Percentiles rank a stretch among this genome's conserved stretches.
Evolutionary conservation across 306 rosid species (phyloP).

Genomic region (Vigna reflexopilosa): DNA sequence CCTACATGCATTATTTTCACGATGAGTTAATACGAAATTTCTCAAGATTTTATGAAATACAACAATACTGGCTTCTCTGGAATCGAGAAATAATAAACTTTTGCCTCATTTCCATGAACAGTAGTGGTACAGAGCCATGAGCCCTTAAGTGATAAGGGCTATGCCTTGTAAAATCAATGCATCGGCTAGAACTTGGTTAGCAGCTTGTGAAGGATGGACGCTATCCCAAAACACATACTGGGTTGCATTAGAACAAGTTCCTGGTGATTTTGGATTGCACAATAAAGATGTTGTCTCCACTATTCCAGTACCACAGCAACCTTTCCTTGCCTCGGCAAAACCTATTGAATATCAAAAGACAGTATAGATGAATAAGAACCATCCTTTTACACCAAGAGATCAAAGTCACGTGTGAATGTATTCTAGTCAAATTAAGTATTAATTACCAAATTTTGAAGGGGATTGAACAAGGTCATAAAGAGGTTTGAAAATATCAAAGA

Average conservation of each 20-base stretch:
- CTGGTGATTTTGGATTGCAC: slow-evolving; percentile 73
- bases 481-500: slow-evolving; percentile 77
- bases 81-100: slow-evolving; percentile 14
- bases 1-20: not conserved
- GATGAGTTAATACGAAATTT: slow-evolving; percentile 22
- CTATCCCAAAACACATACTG: slow-evolving; percentile 87
- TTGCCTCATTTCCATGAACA: slow-evolving; percentile 31
- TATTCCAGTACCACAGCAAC: slow-evolving; percentile 86
- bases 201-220: slow-evolving; percentile 86
- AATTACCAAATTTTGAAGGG: slow-evolving; percentile 74
- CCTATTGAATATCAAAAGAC: slow-evolving; percentile 44
- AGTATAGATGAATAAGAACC: slow-evolving; percentile 3
- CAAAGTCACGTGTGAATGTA: not conserved
- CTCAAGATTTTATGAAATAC: not conserved
- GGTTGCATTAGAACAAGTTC: slow-evolving; percentile 82
- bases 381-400: not conserved
- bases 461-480: slow-evolving; percentile 65
- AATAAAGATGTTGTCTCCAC: slow-evolving; percentile 69
- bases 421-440: slow-evolving; percentile 10
- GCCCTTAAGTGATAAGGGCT: slow-evolving; percentile 58
- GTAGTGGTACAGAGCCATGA: not conserved
- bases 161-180: slow-evolving; percentile 73
- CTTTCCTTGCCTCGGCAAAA: slow-evolving; percentile 72
- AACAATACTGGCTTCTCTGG: not conserved
- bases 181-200: slow-evolving; percentile 79